phyloP scores from a whole-genome alignment of 148 eudicot genomes.

The Vaccinium macrocarpon region DNA sequence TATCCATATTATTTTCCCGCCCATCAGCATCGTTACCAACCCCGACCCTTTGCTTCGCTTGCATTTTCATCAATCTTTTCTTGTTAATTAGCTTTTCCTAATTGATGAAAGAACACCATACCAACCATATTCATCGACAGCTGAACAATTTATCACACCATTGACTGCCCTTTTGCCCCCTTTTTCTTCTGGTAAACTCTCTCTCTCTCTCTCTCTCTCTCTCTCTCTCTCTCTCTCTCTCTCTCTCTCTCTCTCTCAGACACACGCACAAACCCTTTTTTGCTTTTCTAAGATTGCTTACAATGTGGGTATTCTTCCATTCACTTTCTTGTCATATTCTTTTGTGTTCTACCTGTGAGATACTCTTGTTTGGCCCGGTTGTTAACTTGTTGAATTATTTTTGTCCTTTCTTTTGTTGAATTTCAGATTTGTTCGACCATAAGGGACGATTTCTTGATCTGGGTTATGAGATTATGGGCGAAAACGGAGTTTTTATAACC shows the following conservation, averaged over 20 bases:
- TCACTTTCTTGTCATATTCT: slow-evolving; percentile 20
- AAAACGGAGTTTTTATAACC: slow-evolving; percentile 24
- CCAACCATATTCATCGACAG: slow-evolving; percentile 2
- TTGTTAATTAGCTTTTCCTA: neutral
- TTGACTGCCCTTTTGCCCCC: slow-evolving; percentile 22
- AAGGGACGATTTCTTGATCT: slow-evolving; percentile 26
- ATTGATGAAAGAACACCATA: neutral
- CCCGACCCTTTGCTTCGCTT: neutral
- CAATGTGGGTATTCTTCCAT: slow-evolving; percentile 50
- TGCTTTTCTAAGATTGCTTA: slow-evolving; percentile 51
- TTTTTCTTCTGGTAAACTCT: slow-evolving; percentile 36
- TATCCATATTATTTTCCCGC: neutral
- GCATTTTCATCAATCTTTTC: neutral
- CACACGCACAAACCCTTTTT: neutral
- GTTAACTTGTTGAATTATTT: slow-evolving; percentile 10
- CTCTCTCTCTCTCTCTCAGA: slow-evolving; percentile 9
- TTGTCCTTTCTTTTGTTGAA: slow-evolving; percentile 13
- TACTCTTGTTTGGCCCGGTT: slow-evolving; percentile 15
- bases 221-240: too few species aligned
- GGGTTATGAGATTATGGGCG: slow-evolving; percentile 22
- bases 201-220: slow-evolving; percentile 13
- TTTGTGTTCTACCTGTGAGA: slow-evolving; percentile 11
- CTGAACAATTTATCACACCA: slow-evolving; percentile 4
- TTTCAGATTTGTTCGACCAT: slow-evolving; percentile 32
- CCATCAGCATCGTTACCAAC: neutral